phyloP scores from a whole-genome alignment of 345 rosid species.

The Excoecaria cochinchinensis region DNA sequence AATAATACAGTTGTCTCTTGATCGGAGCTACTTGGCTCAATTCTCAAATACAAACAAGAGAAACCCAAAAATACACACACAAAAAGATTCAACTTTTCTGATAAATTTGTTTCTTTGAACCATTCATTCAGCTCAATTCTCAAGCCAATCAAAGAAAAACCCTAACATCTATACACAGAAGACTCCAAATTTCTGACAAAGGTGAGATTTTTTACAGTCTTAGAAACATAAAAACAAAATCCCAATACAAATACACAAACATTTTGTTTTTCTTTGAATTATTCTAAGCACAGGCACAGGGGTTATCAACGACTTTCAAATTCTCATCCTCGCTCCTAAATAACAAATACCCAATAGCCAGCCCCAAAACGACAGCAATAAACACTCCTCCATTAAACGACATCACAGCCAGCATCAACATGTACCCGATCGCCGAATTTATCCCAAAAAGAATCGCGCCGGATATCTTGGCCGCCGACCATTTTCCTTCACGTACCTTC shows the following conservation, averaged over 20 bases:
- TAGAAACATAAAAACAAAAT: background rate
- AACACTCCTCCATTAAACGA: constrained; percentile 88
- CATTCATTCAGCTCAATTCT: background rate
- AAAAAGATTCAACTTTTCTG: too few relatives aligned
- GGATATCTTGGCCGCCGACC: constrained; percentile 33
- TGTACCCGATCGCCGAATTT: constrained; percentile 68
- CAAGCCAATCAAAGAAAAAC: background rate
- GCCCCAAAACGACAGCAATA: constrained; percentile 63
- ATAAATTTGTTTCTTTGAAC: too few relatives aligned
- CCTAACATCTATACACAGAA: too few relatives aligned
- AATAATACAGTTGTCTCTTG: too few relatives aligned
- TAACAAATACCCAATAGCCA: constrained; percentile 53
- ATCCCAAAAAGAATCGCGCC: constrained; percentile 54
- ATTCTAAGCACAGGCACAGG: constrained; percentile 61
- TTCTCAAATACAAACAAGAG: too few relatives aligned
- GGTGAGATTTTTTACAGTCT: too few relatives aligned
- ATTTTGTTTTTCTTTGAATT: background rate
- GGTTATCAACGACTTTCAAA: constrained; percentile 34
- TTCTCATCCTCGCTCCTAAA: constrained; percentile 49
- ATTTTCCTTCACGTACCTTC: constrained; percentile 12
- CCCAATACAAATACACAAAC: background rate
- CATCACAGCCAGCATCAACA: constrained; percentile 83
- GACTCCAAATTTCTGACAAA: background rate
- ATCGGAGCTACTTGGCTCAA: too few relatives aligned
- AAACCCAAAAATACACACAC: too few relatives aligned